These are phyloP conservation scores for Cystoisospora suis DNA, from an alignment of 169 alveolate genomes.

Conservation along the genomic window DNA sequence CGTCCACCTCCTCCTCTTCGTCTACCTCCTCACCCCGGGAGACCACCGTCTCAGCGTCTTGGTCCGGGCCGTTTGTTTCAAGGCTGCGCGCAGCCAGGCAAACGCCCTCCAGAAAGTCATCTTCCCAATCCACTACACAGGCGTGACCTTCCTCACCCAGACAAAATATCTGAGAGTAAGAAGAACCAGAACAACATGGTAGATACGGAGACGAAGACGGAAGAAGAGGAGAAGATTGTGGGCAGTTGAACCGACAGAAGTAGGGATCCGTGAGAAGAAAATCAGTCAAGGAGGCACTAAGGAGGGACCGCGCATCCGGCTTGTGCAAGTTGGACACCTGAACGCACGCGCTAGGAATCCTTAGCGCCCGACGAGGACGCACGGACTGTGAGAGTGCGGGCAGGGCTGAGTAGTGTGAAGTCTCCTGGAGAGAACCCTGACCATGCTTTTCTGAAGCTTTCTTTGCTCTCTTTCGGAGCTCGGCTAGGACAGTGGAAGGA, in stretches of 20 bases:
- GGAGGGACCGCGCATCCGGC: neutral
- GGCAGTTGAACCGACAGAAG: conserved; percentile 12
- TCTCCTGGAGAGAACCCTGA: no score
- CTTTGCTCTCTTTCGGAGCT: neutral
- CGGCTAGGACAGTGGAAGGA: neutral
- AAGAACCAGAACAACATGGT: no score
- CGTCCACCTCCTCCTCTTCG: neutral
- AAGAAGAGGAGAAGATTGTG: neutral
- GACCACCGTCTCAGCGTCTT: no score
- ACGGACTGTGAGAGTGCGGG: neutral
- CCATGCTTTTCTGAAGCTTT: no score
- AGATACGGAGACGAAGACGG: conserved; percentile 9
- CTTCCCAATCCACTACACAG: conserved; percentile 62
- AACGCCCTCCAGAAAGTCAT: neutral
- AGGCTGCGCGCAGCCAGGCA: no score
- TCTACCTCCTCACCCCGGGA: no score
- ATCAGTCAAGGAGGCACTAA: neutral
- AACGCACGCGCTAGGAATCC: conserved; percentile 24
- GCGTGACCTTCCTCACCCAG: conserved; percentile 56
- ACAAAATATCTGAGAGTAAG: conserved; percentile 39
- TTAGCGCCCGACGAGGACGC: neutral
- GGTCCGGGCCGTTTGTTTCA: no score
- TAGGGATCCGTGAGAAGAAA: neutral
- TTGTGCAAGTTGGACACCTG: neutral
- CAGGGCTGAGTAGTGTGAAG: conserved; percentile 23